Evolutionary conservation across 805 yeast genomes (phyloP).

Genomic region (Starmera quercuum): DNA sequence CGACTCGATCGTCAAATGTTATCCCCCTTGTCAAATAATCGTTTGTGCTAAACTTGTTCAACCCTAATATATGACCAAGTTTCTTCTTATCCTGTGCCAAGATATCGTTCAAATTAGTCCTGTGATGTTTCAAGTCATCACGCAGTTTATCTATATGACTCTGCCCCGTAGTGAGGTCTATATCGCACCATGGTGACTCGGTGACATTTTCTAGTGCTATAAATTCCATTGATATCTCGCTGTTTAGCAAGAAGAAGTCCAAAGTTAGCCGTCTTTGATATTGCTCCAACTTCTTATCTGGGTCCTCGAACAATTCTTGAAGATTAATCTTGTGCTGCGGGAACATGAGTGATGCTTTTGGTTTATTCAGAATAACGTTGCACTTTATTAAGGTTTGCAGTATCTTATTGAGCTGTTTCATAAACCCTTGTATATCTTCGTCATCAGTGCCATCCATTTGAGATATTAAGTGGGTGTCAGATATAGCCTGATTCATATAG

Average conservation of each 20-base stretch:
- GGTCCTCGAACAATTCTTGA: conserved; percentile 30
- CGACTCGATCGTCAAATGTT: conserved; percentile 53
- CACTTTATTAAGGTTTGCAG: conserved; percentile 21
- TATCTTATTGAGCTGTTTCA: conserved; percentile 12
- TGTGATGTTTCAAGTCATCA: conserved; percentile 42
- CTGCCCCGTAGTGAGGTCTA: conserved; percentile 35
- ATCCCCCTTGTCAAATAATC: conserved; percentile 56
- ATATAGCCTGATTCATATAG: conserved; percentile 19
- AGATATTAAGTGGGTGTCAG: conserved; percentile 23
- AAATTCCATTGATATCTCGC: conserved; percentile 56
- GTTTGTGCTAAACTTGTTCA: conserved; percentile 27
- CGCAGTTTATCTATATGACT: conserved; percentile 54
- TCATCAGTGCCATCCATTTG: conserved; percentile 22
- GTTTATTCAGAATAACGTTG: conserved; percentile 35
- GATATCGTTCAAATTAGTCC: conserved; percentile 29
- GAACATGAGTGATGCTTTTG: conserved; percentile 47
- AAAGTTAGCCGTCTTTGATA: conserved; percentile 34
- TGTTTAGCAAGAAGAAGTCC: conserved; percentile 52
- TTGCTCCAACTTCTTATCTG: conserved; percentile 18
- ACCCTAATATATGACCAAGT: conserved; percentile 25
- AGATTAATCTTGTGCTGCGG: conserved; percentile 42
- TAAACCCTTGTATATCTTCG: conserved; percentile 4
- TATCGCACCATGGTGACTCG: conserved; percentile 56
- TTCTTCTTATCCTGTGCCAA: conserved; percentile 31
- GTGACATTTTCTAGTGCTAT: conserved; percentile 41